phyloP scores from a whole-genome alignment of 2,329 filamentous ascomycete species.

The Chalara sp. region DNA sequence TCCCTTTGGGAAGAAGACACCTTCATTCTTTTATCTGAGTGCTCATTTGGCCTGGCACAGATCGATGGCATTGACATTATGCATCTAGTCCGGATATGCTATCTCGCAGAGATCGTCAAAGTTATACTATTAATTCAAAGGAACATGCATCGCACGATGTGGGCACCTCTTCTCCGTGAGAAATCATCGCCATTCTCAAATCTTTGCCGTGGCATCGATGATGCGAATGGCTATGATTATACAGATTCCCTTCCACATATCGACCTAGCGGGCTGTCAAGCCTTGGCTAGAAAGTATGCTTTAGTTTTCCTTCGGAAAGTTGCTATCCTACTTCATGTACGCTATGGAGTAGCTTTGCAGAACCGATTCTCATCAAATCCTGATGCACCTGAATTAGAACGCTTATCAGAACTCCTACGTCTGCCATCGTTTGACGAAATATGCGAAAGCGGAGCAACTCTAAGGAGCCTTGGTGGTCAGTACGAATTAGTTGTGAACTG shows the following conservation, averaged over 20 bases:
- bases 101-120: constrained; percentile 85
- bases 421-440: constrained; percentile 76
- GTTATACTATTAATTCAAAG: constrained; percentile 55
- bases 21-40: constrained; percentile 78
- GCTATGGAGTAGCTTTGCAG: constrained; percentile 83
- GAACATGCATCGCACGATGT: constrained; percentile 44
- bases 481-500: constrained; percentile 46
- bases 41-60: constrained; percentile 62
- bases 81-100: constrained; percentile 78
- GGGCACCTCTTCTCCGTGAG: constrained; percentile 31
- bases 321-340: constrained; percentile 76
- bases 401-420: constrained; percentile 68
- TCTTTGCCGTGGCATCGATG: constrained; percentile 18
- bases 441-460: constrained; percentile 35
- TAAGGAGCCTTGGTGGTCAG: constrained; percentile 36
- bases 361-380: constrained; percentile 55
- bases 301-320: constrained; percentile 85
- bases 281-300: constrained; percentile 72
- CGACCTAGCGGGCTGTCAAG: constrained; percentile 46
- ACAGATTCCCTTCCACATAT: constrained; percentile 29
- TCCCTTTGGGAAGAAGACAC: constrained; percentile 42
- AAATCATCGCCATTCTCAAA: constrained; percentile 11
- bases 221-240: constrained; percentile 6
- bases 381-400: constrained; percentile 71
- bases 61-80: constrained; percentile 66